A percentile compares a stretch with the other conserved stretches of the same genome.
Evolutionary conservation across 2,329 filamentous ascomycete species (phyloP).

Genomic region (Bipolaris sorokiniana): DNA sequence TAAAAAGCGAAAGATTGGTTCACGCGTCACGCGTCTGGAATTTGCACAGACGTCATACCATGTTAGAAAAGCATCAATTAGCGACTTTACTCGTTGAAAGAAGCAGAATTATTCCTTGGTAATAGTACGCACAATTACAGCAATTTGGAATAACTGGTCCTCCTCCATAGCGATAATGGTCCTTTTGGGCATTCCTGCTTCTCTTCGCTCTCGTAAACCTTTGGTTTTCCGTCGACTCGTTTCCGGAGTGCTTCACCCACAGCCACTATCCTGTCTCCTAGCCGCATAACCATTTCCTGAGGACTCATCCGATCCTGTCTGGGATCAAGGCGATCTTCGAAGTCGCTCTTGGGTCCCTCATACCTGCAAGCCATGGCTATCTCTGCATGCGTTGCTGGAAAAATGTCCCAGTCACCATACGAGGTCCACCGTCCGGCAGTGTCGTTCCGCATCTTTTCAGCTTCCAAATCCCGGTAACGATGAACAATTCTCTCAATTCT

Average conservation of each 20-base stretch:
- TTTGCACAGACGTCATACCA: slow-evolving; percentile 7
- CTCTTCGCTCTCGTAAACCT: background rate
- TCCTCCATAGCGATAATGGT: background rate
- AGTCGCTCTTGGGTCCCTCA: slow-evolving; percentile 1
- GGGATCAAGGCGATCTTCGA: background rate
- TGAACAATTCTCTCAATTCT: background rate
- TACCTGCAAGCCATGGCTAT: slow-evolving; percentile 10
- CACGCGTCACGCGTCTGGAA: slow-evolving; percentile 17
- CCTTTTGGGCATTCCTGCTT: background rate
- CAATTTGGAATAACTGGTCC: background rate
- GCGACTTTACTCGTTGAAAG: background rate
- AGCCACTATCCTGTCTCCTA: background rate
- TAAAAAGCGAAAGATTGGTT: slow-evolving; percentile 10
- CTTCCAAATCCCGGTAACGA: background rate
- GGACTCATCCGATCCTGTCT: background rate
- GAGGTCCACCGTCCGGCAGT: background rate
- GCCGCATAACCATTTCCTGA: slow-evolving; percentile 1
- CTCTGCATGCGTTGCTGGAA: background rate
- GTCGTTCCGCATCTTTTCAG: background rate
- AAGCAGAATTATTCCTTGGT: background rate
- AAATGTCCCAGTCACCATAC: slow-evolving; percentile 12
- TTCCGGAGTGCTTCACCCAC: background rate
- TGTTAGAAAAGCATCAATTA: background rate
- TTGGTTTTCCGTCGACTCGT: slow-evolving; percentile 1
- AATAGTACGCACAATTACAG: background rate